A percentile compares a stretch with the other conserved stretches of the same genome.
Conservation (phyloP, 2,329 filamentous ascomycete genomes). For the Arachnomyces sp. region DNA sequence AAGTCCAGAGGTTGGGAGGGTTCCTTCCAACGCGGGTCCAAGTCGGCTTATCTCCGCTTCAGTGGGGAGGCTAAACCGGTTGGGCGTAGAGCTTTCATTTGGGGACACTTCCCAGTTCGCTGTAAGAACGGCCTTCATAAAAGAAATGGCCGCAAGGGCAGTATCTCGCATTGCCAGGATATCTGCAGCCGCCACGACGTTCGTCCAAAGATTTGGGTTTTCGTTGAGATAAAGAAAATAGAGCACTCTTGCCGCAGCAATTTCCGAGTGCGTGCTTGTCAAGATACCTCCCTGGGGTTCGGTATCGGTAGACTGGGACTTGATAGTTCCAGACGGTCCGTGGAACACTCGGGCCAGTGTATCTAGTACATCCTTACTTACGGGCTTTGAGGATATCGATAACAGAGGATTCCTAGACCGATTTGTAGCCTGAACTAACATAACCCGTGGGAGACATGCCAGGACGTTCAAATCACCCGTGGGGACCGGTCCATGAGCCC, state of each 20-base stretch:
- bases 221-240: constrained; percentile 47
- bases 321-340: constrained; percentile 33
- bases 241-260: constrained; percentile 45
- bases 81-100: constrained; percentile 17
- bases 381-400: constrained; percentile 43
- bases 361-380: constrained; percentile 47
- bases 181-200: constrained; percentile 47
- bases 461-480: constrained; percentile 50
- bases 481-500: constrained; percentile 47
- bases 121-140: constrained; percentile 46
- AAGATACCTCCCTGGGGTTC: constrained; percentile 19
- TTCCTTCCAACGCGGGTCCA: constrained; percentile 26
- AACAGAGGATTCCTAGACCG: constrained; percentile 37
- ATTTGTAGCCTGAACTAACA: constrained; percentile 40
- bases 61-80: constrained; percentile 31
- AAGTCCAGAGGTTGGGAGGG: constrained; percentile 37
- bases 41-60: constrained; percentile 31
- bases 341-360: constrained; percentile 49
- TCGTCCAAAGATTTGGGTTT: constrained; percentile 44
- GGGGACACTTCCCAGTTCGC: constrained; percentile 45
- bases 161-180: constrained; percentile 49
- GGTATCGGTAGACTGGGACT: constrained; percentile 22
- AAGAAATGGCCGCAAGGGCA: constrained; percentile 46
- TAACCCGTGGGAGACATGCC: constrained; percentile 47
- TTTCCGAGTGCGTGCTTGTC: constrained; percentile 38